Conservation (phyloP, 2,329 filamentous ascomycete species). For the Monosporascus sp. region DNA sequence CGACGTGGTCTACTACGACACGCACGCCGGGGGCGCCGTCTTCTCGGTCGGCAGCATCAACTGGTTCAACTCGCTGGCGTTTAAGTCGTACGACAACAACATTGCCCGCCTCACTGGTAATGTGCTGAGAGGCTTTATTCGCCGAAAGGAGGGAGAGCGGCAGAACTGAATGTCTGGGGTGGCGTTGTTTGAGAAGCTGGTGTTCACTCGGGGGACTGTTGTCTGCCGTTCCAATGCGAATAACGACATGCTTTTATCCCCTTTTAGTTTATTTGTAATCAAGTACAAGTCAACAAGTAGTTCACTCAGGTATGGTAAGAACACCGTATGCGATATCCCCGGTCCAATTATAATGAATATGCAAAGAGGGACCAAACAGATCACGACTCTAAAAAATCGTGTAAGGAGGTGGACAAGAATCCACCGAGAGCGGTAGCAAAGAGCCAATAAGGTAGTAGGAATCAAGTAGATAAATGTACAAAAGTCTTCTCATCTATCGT, state of each 20-base stretch:
- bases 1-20: slow-evolving; percentile 19
- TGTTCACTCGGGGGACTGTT: not conserved
- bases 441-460: too few relatives aligned
- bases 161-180: not conserved
- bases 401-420: not conserved
- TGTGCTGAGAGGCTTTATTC: slow-evolving; percentile 5
- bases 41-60: slow-evolving; percentile 22
- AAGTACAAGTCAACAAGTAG: too few relatives aligned
- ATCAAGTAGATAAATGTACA: not conserved
- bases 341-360: too few relatives aligned
- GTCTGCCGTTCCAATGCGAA: too few relatives aligned
- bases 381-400: not conserved
- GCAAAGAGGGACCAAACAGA: too few relatives aligned
- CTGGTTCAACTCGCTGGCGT: slow-evolving; percentile 19
- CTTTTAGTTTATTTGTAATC: too few relatives aligned
- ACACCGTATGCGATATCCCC: too few relatives aligned
- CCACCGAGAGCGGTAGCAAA: too few relatives aligned
- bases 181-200: not conserved
- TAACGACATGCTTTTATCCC: too few relatives aligned
- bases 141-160: not conserved
- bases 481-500: not conserved
- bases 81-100: slow-evolving; percentile 20
- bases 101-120: slow-evolving; percentile 19
- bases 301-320: too few relatives aligned
- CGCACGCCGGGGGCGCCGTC: slow-evolving; percentile 12